Conservation (phyloP, 495 filamentous ascomycete species). For the Neurospora sp. region DNA sequence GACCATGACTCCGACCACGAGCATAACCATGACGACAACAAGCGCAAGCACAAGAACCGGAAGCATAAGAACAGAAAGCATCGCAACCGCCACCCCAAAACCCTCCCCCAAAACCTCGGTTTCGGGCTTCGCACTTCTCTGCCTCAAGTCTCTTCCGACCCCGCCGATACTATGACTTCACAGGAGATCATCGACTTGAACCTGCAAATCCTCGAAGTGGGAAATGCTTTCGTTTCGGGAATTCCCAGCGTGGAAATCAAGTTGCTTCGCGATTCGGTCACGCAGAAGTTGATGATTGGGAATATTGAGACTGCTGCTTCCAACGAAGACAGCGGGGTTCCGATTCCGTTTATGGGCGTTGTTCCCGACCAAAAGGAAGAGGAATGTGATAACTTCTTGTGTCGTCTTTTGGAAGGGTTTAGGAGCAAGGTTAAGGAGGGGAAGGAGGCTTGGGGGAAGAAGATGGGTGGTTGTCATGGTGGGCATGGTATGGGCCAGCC, state of each 20-base stretch:
- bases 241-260: constrained; percentile 36
- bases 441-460: constrained; percentile 8
- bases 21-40: constrained; percentile 6
- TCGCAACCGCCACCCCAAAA: constrained; percentile 3
- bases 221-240: constrained; percentile 28
- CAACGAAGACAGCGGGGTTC: constrained; percentile 7
- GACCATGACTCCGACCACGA: constrained; percentile 2
- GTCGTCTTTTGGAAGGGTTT: constrained; percentile 34
- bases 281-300: constrained; percentile 33
- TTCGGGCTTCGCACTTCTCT: constrained; percentile 30
- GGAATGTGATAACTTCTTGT: constrained; percentile 36
- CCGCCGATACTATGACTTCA: background rate
- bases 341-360: background rate
- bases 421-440: constrained; percentile 26
- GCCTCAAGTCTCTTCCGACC: constrained; percentile 22
- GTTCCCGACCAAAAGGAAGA: background rate
- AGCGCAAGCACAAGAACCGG: constrained; percentile 6
- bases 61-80: constrained; percentile 7
- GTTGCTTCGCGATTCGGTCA: constrained; percentile 28
- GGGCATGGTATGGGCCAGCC: background rate
- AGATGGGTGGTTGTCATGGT: background rate
- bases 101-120: constrained; percentile 23
- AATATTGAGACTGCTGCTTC: constrained; percentile 18
- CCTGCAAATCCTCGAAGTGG: constrained; percentile 42
- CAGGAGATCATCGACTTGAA: constrained; percentile 27